These are phyloP conservation scores for Syzygium grande DNA, from an alignment of 345 rosid species.

Conservation along the genomic window DNA sequence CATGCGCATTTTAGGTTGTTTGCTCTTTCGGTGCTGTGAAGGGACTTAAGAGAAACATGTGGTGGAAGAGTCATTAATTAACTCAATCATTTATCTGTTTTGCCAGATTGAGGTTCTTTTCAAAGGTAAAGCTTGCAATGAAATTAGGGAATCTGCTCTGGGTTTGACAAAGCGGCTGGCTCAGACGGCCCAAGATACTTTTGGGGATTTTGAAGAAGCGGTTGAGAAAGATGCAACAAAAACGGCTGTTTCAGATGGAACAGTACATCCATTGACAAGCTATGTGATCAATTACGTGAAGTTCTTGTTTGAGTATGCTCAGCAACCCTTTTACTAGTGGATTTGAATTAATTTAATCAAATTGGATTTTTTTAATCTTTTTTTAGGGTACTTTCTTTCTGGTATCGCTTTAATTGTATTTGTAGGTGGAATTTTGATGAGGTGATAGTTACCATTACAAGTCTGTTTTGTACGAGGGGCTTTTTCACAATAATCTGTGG, in stretches of 20 bases:
- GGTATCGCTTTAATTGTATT: background rate
- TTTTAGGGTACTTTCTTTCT: background rate
- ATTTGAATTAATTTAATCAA: background rate
- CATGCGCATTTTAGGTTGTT: no score
- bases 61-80: background rate
- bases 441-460: background rate
- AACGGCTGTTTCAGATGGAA: conserved; percentile 87
- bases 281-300: conserved; percentile 96
- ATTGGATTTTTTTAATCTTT: background rate
- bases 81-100: background rate
- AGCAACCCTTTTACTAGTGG: background rate
- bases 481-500: background rate
- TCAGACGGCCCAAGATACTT: conserved; percentile 89
- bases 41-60: background rate
- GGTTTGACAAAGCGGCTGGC: conserved; percentile 88
- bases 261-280: conserved; percentile 97
- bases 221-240: conserved; percentile 98
- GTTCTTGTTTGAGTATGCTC: conserved; percentile 92
- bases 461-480: background rate
- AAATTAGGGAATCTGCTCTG: conserved; percentile 78
- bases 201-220: conserved; percentile 97
- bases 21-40: no score
- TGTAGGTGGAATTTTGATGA: background rate
- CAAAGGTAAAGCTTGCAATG: conserved; percentile 79
- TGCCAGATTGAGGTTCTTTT: conserved; percentile 74